These are phyloP conservation scores for Lenwebbia sp. DNA, from an alignment of 345 rosid genomes.

Conservation along the genomic window DNA sequence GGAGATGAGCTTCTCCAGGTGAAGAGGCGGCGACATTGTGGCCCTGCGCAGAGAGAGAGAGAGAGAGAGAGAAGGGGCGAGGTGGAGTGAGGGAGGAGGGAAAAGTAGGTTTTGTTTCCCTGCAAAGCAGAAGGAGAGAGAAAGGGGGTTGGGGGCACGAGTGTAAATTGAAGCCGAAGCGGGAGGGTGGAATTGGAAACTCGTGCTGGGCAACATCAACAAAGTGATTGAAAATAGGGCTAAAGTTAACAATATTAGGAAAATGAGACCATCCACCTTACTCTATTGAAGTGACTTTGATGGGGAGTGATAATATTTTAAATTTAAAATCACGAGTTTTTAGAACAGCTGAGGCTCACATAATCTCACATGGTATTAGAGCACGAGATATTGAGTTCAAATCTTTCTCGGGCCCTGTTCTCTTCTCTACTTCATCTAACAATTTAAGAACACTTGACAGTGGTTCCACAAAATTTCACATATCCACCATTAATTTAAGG, in stretches of 20 bases:
- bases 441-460: too few species aligned
- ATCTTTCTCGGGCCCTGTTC: too few species aligned
- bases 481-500: rapidly evolving
- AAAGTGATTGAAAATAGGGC: neutral
- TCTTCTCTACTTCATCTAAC: too few species aligned
- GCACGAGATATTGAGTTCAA: too few species aligned
- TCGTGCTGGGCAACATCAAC: neutral
- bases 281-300: too few species aligned
- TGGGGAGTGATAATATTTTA: too few species aligned
- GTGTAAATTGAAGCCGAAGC: rapidly evolving
- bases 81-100: neutral
- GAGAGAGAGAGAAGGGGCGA: neutral
- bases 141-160: neutral
- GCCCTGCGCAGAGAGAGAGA: neutral
- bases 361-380: too few species aligned
- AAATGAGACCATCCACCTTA: neutral
- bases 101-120: neutral
- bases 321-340: too few species aligned
- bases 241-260: neutral
- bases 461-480: too few species aligned
- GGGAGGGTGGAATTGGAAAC: neutral
- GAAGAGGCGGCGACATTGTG: neutral
- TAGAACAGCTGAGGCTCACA: too few species aligned
- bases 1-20: neutral
- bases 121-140: neutral